These are phyloP conservation scores for Claviceps cyperi DNA, from an alignment of 2,329 filamentous ascomycete genomes.

Conservation along the genomic window DNA sequence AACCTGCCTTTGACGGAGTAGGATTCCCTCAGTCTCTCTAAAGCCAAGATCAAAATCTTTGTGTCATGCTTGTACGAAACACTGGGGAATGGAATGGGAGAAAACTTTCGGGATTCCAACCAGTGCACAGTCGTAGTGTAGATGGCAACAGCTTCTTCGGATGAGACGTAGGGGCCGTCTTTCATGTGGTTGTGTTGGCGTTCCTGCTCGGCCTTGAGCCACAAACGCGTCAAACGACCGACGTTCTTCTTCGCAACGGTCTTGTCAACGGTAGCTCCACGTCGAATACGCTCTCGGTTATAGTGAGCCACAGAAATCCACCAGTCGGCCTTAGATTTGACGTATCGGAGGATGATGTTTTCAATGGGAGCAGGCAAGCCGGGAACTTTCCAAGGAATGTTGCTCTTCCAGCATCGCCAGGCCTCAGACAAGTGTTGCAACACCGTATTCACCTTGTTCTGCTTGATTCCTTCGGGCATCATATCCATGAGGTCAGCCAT, in stretches of 20 bases:
- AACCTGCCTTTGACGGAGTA: slow-evolving; percentile 95
- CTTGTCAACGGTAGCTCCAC: slow-evolving; percentile 96
- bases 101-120: slow-evolving; percentile 96
- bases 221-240: slow-evolving; percentile 81
- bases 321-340: slow-evolving; percentile 99
- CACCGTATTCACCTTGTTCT: slow-evolving; percentile 98
- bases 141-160: slow-evolving; percentile 94
- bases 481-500: slow-evolving; percentile 99
- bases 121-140: slow-evolving; percentile 98
- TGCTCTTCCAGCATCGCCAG: slow-evolving; percentile 99
- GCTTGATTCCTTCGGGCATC: slow-evolving; percentile 99
- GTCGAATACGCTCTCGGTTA: slow-evolving; percentile 90
- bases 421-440: slow-evolving; percentile 94
- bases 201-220: slow-evolving; percentile 97
- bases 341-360: slow-evolving; percentile 95
- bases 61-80: slow-evolving; percentile 99
- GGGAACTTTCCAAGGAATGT: slow-evolving; percentile 98
- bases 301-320: slow-evolving; percentile 99
- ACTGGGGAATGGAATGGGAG: slow-evolving; percentile 94
- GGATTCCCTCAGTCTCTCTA: slow-evolving; percentile 84
- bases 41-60: slow-evolving; percentile 89
- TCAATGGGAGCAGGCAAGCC: slow-evolving; percentile 93
- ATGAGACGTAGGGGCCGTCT: slow-evolving; percentile 95
- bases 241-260: slow-evolving; percentile 99
- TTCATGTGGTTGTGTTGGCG: slow-evolving; percentile 99